Evolutionary conservation across 2,329 filamentous ascomycete species (phyloP), one percentile per base, ranked within the genome.

Genomic region (Diaporthe citriasiana): DNA sequence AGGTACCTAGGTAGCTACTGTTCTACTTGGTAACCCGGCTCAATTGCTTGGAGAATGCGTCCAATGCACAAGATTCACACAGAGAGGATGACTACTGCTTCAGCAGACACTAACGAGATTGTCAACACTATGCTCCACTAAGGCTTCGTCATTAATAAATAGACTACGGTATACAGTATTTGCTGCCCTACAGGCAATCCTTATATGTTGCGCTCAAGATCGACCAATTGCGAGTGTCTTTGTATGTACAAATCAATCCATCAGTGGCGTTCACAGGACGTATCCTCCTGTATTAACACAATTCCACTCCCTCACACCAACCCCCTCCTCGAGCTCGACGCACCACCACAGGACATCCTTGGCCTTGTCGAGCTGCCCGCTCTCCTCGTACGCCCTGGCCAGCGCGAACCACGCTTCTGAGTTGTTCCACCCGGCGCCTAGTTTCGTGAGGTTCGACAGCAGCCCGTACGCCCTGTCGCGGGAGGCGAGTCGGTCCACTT

Each of bases 281-380:
- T 94, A 94, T 27, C 93, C 89, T 27, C 91, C 91, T 66, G 87
- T 87, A 4, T 90, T 92, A 38, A 95, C 88, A 77, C 89, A 92
- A 40, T 87, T 89, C 97, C 96, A 98, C 74, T 90, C 89, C 73
- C 97, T 90, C 63, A 98, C 89, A 0, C 93, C 94, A 77, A 90
- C 91, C 10, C 91, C 91, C 81, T 99, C 96, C 81, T 98, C 97
- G 40, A 99, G 87, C 83, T 98, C 95, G 17, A 99, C 94, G 79
- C 95, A 97, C 95, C 96, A 98, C 97, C 97, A 98, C 9, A 98
- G 88, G 59, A 95, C 95, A 78, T 97, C 93, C 84, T 95, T 97
- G 19, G 97, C 93, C 85, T 96, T 97, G 50, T 97, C 94, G 1
- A 91, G 83, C 84, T 98, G 94, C 0, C 93, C 94, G 73, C 94